A percentile compares a stretch with the other conserved stretches of the same genome.
Conservation (phyloP, 176 grass and related monocot species). For the Aegilops speltoides region DNA sequence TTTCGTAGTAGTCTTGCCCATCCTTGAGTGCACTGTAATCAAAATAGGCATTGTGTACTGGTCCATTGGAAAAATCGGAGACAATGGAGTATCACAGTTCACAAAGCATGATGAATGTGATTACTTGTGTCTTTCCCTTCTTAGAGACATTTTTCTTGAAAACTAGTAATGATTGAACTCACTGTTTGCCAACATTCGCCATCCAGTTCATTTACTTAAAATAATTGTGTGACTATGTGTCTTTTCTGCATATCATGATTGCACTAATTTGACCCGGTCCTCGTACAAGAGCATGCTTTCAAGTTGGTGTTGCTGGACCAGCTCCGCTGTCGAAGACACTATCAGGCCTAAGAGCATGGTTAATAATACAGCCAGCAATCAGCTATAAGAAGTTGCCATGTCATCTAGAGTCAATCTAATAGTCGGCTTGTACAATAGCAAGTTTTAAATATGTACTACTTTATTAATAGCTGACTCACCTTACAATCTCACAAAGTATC, state of each 20-base stretch:
- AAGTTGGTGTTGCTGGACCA: conserved; percentile 49
- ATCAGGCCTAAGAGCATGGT: conserved; percentile 22
- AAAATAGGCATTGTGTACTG: not conserved
- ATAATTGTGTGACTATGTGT: not conserved
- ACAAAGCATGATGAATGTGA: not conserved
- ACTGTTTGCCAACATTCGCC: not conserved
- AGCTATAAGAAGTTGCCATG: too few relatives aligned
- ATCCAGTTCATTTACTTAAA: not conserved
- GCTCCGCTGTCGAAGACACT: conserved; percentile 50
- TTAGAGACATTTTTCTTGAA: not conserved
- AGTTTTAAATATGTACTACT: too few relatives aligned
- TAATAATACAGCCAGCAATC: too few relatives aligned
- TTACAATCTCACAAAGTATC: too few relatives aligned
- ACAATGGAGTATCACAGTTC: not conserved
- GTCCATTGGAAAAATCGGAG: not conserved
- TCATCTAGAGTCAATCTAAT: too few relatives aligned
- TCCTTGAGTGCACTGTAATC: not conserved
- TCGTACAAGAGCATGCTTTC: conserved; percentile 50
- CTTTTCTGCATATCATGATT: not conserved
- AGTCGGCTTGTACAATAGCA: too few relatives aligned
- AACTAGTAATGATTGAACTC: not conserved
- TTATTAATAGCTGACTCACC: too few relatives aligned
- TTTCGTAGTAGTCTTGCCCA: not conserved
- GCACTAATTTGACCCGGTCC: not conserved
- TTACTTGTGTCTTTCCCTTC: not conserved